Evolutionary conservation across 2,329 filamentous ascomycete genomes (phyloP).

Genomic region (Endothia cerciana): DNA sequence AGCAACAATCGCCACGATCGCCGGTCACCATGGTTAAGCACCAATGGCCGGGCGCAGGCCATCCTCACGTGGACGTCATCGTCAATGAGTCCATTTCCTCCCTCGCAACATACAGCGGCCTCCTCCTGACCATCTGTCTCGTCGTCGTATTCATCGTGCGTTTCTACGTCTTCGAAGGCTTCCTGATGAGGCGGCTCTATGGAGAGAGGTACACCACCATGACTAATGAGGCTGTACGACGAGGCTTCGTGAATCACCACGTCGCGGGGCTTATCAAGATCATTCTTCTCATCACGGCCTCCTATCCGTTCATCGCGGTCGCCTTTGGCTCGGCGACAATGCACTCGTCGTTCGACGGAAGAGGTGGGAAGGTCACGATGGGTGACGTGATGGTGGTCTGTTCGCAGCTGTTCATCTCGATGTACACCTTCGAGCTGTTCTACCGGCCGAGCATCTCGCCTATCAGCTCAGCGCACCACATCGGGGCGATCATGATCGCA

Average conservation of each 20-base stretch:
- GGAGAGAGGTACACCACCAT: constrained; percentile 17
- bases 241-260: constrained; percentile 22
- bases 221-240: neutral
- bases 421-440: constrained; percentile 22
- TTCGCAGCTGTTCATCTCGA: constrained; percentile 17
- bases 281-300: constrained; percentile 9
- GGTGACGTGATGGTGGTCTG: constrained; percentile 20
- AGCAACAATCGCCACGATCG: too few relatives aligned
- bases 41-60: too few relatives aligned
- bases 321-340: constrained; percentile 16
- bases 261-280: constrained; percentile 21
- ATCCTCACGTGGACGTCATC: constrained; percentile 6
- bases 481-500: constrained; percentile 19
- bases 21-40: too few relatives aligned
- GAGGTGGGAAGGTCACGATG: constrained; percentile 11
- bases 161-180: constrained; percentile 13
- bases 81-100: constrained; percentile 11
- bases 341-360: constrained; percentile 5
- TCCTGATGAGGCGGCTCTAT: constrained; percentile 14
- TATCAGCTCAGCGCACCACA: constrained; percentile 17
- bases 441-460: constrained; percentile 22
- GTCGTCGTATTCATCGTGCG: constrained; percentile 11
- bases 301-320: constrained; percentile 18
- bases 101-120: constrained; percentile 13
- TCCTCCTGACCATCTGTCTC: constrained; percentile 18